phyloP scores from a whole-genome alignment of 306 rosid genomes.

The Vigna unguiculata region DNA sequence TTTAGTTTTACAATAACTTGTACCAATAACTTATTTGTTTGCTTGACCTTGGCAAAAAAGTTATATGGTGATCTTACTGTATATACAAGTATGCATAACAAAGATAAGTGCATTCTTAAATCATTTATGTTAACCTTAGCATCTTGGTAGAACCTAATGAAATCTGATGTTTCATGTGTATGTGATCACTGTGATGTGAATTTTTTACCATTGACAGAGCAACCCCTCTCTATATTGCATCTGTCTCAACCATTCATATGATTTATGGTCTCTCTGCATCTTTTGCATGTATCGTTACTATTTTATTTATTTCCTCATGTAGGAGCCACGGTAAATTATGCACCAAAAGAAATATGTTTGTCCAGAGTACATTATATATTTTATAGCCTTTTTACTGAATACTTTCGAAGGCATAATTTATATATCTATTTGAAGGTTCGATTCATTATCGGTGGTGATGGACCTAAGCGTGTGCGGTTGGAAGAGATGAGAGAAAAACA shows the following conservation, averaged over 20 bases:
- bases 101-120: neutral
- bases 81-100: neutral
- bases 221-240: conserved; percentile 48
- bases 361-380: neutral
- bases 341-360: neutral
- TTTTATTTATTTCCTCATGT: conserved; percentile 17
- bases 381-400: conserved; percentile 18
- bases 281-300: conserved; percentile 3
- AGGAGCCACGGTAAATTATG: conserved; percentile 4
- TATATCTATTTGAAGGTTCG: conserved; percentile 66
- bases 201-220: neutral
- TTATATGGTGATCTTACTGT: neutral
- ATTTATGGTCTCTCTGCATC: neutral
- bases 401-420: conserved; percentile 37
- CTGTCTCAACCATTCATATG: conserved; percentile 58
- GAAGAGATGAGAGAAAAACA: conserved; percentile 94
- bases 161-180: neutral
- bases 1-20: conserved; percentile 50
- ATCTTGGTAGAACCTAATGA: neutral
- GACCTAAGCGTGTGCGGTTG: conserved; percentile 83
- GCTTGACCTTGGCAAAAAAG: neutral
- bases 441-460: conserved; percentile 89
- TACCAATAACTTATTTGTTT: neutral
- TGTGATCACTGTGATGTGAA: neutral
- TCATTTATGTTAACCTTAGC: conserved; percentile 9